Base-by-base conservation (phyloP, 805 yeast species). In the Cyberlindnera maritima region DNA sequence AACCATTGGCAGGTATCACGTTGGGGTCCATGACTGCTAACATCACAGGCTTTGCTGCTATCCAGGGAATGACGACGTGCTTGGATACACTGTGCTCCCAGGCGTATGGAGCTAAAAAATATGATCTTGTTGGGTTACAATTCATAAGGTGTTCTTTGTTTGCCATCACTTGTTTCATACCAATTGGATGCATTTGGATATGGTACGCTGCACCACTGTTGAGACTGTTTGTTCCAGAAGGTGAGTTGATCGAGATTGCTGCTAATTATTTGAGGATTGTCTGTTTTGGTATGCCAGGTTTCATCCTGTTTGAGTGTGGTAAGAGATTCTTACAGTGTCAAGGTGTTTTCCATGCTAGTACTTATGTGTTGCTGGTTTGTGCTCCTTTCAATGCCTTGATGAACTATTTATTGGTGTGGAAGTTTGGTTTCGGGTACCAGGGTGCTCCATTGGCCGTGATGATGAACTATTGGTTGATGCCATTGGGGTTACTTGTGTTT, bases 301-400 rank as follows among this genome's bases (percentile, higher is more conserved):
- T 83, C 57, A 72, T 86, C 38, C 49, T 85, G 9, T 89, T 89
- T 62, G 96, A 90, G 65, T 77, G 88, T 37, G 82, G 89, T n/a
- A 89, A 90, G 65, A 70, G 96, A 47, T 88, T 77, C 58, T 66
- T 89, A 47, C 96, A 88, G 67, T 88, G 95, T 0, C 96, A 89
- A 64, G 89, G 89, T 29, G 80, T 88, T 6, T 90, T 85, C 71
- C 84, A 86, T 58, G 96, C 96, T 10, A 82, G 90, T 6, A 85
- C 95, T 3, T 79, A 81, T 53, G 84, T 80, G 4, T 66, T 86
- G 18, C 55, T 78, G 18, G 57, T 87, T 3, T 79, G 87, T 47
- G 83, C 90, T 0, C 97, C 97, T 2, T 50, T 85, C 28, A 87
- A 85, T 60, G 72, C 81, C 13, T 33, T 84, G 4, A 61, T 85